These are phyloP conservation scores for Lasiosphaeriaceae sp. DNA, from an alignment of 495 filamentous ascomycete genomes.

Conservation along the genomic window DNA sequence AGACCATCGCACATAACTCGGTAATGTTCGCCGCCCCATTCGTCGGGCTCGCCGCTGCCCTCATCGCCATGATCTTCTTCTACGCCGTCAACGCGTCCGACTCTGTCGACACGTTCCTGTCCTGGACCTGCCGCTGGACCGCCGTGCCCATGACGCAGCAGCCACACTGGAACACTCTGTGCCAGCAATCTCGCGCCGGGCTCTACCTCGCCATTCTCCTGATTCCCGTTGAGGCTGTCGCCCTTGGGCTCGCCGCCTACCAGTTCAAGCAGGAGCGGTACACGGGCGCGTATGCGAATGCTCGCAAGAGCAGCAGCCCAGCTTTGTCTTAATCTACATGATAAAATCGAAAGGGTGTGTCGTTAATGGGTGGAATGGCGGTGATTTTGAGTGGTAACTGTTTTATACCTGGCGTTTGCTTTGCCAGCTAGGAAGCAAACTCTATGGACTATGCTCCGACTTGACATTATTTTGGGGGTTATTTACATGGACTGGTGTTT, in stretches of 20 bases:
- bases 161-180: conserved; percentile 48
- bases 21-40: conserved; percentile 38
- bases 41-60: conserved; percentile 40
- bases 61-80: conserved; percentile 50
- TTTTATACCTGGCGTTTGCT: too few species aligned
- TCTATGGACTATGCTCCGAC: too few species aligned
- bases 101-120: conserved; percentile 44
- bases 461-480: too few species aligned
- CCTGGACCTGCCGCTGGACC: conserved; percentile 54
- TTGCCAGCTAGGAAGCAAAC: too few species aligned
- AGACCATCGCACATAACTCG: conserved; percentile 30
- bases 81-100: conserved; percentile 50
- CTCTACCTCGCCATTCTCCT: conserved; percentile 49
- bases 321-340: conserved; percentile 2
- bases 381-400: too few species aligned
- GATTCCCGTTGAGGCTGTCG: conserved; percentile 46
- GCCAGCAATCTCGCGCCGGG: conserved; percentile 45
- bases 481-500: too few species aligned
- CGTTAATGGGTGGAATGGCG: too few species aligned
- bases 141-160: conserved; percentile 38
- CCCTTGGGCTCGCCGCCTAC: conserved; percentile 37
- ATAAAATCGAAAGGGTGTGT: too few species aligned
- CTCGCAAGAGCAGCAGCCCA: conserved; percentile 20
- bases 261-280: conserved; percentile 38
- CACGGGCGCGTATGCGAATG: conserved; percentile 17